A percentile compares a stretch with the other conserved stretches of the same genome.
Conservation (phyloP, 1,284 basidiomycete species). For the Naganishia sp. region DNA sequence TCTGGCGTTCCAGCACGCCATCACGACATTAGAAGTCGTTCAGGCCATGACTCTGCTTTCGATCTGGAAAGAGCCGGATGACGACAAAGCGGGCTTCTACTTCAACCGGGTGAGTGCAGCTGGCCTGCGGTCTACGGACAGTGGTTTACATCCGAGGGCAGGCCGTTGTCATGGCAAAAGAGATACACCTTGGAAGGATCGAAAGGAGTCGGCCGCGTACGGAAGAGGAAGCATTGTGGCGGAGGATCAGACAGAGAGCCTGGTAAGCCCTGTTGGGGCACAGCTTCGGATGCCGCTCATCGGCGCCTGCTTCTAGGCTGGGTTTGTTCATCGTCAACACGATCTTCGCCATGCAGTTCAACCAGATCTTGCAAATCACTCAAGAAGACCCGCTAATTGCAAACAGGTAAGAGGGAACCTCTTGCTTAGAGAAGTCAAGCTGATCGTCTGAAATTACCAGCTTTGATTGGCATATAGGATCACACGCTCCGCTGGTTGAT, state of each 20-base stretch:
- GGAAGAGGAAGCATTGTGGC: constrained; percentile 33
- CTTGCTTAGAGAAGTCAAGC: background rate
- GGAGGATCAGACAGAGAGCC: constrained; percentile 40
- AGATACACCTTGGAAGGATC: constrained; percentile 41
- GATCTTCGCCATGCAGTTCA: constrained; percentile 48
- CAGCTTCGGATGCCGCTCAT: background rate
- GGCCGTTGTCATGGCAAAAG: constrained; percentile 44
- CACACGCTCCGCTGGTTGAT: constrained; percentile 39
- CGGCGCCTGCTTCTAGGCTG: constrained; percentile 35
- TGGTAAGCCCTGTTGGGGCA: constrained; percentile 38
- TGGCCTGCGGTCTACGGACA: background rate
- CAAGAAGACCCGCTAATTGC: constrained; percentile 42
- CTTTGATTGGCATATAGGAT: constrained; percentile 33
- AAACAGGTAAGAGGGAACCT: constrained; percentile 34
- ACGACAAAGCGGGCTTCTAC: constrained; percentile 46
- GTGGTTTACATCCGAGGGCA: constrained; percentile 12
- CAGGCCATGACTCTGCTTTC: constrained; percentile 41
- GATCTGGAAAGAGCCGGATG: constrained; percentile 46
- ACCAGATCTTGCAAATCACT: constrained; percentile 44
- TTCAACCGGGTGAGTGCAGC: constrained; percentile 40
- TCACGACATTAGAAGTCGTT: constrained; percentile 39
- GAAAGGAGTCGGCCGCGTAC: constrained; percentile 23
- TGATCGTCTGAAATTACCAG: constrained; percentile 9
- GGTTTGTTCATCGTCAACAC: constrained; percentile 45
- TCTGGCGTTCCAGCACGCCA: constrained; percentile 43